Evolutionary conservation across 176 grass and related monocot species (phyloP).

Genomic region (Paspalum notatum): DNA sequence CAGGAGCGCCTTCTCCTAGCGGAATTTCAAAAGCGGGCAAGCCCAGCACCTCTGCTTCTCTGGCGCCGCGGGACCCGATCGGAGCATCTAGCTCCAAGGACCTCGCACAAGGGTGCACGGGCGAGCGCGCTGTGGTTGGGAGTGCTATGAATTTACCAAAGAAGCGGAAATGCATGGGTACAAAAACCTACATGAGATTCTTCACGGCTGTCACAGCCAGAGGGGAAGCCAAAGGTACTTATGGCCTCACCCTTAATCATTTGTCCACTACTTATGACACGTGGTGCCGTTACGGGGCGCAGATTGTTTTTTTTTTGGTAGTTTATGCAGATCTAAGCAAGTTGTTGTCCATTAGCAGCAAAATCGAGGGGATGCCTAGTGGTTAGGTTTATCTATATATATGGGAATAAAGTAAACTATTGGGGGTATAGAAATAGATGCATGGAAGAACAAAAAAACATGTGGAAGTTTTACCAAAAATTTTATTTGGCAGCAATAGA

Average conservation of each 20-base stretch:
- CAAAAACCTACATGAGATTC: conserved; percentile 3
- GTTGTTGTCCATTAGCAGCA: neutral
- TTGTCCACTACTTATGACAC: neutral
- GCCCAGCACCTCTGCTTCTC: conserved; percentile 1
- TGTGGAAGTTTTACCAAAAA: neutral
- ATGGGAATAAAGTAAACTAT: too few species aligned
- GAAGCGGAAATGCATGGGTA: conserved; percentile 30
- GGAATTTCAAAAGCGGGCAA: neutral
- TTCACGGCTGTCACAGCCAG: neutral
- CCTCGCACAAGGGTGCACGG: neutral
- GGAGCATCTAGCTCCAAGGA: conserved; percentile 3
- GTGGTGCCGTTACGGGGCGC: neutral
- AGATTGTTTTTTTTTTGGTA: neutral
- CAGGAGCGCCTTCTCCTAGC: too few species aligned
- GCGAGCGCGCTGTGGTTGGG: neutral
- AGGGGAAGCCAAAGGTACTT: conserved; percentile 24
- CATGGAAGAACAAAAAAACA: neutral
- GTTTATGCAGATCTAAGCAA: neutral
- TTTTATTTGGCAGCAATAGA: neutral
- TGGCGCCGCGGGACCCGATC: neutral
- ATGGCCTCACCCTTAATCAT: neutral
- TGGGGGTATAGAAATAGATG: neutral
- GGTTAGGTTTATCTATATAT: conserved; percentile 8
- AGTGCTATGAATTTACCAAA: neutral
- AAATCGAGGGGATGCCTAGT: neutral